Conservation (phyloP, 352 stramenopile genomes). For the Phytopythium oedochilum region DNA sequence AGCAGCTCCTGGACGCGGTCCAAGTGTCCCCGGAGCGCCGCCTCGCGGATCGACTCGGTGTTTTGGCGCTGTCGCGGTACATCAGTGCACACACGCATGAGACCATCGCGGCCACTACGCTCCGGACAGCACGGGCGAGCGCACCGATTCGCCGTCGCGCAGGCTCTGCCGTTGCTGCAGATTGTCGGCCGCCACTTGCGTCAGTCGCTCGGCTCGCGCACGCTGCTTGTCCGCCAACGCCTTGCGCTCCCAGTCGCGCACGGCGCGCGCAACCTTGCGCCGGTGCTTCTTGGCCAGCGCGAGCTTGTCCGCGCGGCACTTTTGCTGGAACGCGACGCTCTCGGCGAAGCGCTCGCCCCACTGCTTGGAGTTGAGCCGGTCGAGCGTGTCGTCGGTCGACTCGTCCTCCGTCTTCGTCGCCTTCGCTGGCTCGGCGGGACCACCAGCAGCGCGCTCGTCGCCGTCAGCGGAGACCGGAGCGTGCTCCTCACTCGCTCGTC, state of each 20-base stretch:
- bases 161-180: constrained; percentile 31
- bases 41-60: constrained; percentile 62
- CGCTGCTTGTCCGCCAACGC: constrained; percentile 26
- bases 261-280: constrained; percentile 28
- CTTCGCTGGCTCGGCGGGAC: neutral
- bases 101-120: neutral
- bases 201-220: constrained; percentile 20
- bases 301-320: constrained; percentile 26
- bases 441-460: too few species aligned
- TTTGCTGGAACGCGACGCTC: constrained; percentile 26
- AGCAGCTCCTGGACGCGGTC: constrained; percentile 43
- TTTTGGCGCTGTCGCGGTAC: constrained; percentile 69
- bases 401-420: neutral
- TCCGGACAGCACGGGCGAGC: neutral
- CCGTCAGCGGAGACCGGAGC: too few species aligned
- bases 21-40: constrained; percentile 51
- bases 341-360: constrained; percentile 20
- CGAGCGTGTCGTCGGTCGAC: neutral
- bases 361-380: constrained; percentile 15
- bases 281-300: constrained; percentile 25
- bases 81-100: too few species aligned
- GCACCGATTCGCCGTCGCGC: constrained; percentile 20
- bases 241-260: constrained; percentile 30
- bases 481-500: too few species aligned
- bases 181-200: constrained; percentile 33